These are phyloP conservation scores for Vicia villosa DNA, from an alignment of 306 rosid genomes.

Conservation along the genomic window DNA sequence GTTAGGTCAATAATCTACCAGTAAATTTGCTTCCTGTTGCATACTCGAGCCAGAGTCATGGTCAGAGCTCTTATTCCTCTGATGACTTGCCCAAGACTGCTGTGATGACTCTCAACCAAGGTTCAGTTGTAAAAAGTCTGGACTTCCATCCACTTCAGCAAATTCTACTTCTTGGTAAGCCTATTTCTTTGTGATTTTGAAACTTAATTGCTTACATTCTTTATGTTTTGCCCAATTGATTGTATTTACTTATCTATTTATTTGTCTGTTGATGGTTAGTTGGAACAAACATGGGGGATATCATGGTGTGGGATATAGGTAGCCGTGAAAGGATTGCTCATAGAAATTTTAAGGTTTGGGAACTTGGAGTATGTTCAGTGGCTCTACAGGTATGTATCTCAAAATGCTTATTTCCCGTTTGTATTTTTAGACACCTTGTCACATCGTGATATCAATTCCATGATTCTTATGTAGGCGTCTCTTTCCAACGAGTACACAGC, in stretches of 20 bases:
- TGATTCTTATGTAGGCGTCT: constrained; percentile 63
- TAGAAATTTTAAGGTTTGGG: constrained; percentile 89
- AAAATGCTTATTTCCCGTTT: constrained; percentile 26
- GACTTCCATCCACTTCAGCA: constrained; percentile 95
- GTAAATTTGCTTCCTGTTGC: constrained; percentile 78
- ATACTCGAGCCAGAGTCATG: constrained; percentile 77
- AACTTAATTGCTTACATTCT: constrained; percentile 24
- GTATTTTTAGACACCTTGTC: constrained; percentile 12
- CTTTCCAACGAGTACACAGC: constrained; percentile 73
- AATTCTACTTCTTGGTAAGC: constrained; percentile 88
- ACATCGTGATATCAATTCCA: constrained; percentile 35
- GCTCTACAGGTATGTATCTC: constrained; percentile 72
- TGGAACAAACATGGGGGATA: constrained; percentile 93
- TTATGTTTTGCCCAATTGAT: constrained; percentile 4
- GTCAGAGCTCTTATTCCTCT: constrained; percentile 85
- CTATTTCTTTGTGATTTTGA: constrained; percentile 23
- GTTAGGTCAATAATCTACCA: constrained; percentile 83
- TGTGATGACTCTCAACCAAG: constrained; percentile 71
- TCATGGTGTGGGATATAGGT: constrained; percentile 86
- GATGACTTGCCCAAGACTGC: constrained; percentile 92
- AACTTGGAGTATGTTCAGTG: constrained; percentile 63
- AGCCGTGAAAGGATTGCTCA: constrained; percentile 75
- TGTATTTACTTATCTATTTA: constrained; percentile 9
- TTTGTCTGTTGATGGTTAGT: constrained; percentile 54
- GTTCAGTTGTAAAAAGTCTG: constrained; percentile 87